Percentiles rank a stretch among this genome's conserved stretches.
Evolutionary conservation across 805 yeast species (phyloP).

Genomic region (Kodamaea lidongshanica): DNA sequence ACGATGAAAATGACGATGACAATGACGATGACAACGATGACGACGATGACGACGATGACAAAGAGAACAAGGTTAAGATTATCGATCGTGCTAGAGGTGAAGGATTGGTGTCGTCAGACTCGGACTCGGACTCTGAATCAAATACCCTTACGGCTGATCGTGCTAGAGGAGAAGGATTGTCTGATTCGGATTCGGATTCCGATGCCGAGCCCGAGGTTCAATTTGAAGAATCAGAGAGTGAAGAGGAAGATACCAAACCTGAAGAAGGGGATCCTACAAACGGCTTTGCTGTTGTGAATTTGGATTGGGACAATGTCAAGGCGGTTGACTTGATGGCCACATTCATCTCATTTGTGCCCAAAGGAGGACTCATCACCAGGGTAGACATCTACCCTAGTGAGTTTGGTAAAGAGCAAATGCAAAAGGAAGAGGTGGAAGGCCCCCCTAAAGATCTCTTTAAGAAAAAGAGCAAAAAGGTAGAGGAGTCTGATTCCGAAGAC

Average conservation of each 20-base stretch:
- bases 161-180: conserved; percentile 16
- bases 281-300: conserved; percentile 83
- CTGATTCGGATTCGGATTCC: conserved; percentile 35
- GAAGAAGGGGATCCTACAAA: conserved; percentile 82
- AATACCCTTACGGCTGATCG: conserved; percentile 2
- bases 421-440: conserved; percentile 82
- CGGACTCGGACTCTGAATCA: conserved; percentile 40
- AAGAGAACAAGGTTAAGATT: conserved; percentile 10
- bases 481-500: conserved; percentile 28
- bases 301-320: conserved; percentile 96
- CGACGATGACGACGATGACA: conserved; percentile 16
- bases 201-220: conserved; percentile 42
- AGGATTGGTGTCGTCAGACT: conserved; percentile 30
- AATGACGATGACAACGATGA: conserved; percentile 4
- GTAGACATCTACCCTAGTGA: conserved; percentile 81
- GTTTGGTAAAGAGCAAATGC: conserved; percentile 88
- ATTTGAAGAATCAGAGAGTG: conserved; percentile 47
- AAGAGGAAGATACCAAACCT: conserved; percentile 53
- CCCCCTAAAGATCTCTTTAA: conserved; percentile 83
- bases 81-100: conserved; percentile 12
- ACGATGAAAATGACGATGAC: conserved; percentile 13
- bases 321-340: conserved; percentile 88
- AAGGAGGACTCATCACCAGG: conserved; percentile 60
- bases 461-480: conserved; percentile 32
- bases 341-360: conserved; percentile 76